Evolutionary conservation across 2,329 filamentous ascomycete genomes (phyloP), one percentile per base, ranked within the genome.

Genomic region (Colletotrichum gigasporum): DNA sequence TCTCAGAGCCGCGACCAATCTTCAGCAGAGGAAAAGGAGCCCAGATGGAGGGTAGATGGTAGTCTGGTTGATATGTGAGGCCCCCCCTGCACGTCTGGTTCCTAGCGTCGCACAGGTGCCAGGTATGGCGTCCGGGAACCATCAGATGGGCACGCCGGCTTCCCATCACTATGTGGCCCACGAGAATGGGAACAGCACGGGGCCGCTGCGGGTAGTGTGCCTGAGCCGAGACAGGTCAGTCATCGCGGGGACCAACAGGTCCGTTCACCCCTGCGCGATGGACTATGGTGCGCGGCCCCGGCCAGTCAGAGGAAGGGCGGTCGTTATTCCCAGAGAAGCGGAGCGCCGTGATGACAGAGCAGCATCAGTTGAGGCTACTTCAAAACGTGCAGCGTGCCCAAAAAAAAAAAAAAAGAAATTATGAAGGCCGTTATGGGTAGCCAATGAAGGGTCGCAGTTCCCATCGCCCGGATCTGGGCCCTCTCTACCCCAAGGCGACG

Each of bases 181-280:
- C 41, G 56, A 24, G 56, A 50, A 50, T 63, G 22, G 9, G 32
- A 20, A 12, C 42, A 35, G 41, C 61, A 64, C 48, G 56, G 41
- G 61, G 41, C 41, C 53, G 53, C n/a, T 18, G 37, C 51, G 39
- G n/a, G 51, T 37, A 28, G 51, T 16, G n/a, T 18, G 20, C 41
- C n/a, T 34, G 53, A 12, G 18, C 35, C 34, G 39, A 35, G 51
- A 55, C 52, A 55, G 3, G 4, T 30, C 16, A 24, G 4, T 30
- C 16, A 24, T 32, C 16, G 16, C 8, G 48, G 30, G 20, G 1
- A 8, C 14, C 18, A 20, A 37, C 30, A n/a, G n/a, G n/a, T n/a
- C n/a, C 11, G 11, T 5, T 24, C 20, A 20, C 20, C 53, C 53
- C 28, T 56, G 22, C 30, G 9, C n/a, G 35, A 14, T 39, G 16